Conservation (phyloP, 495 filamentous ascomycete genomes). For the Aspergillus leporis region DNA sequence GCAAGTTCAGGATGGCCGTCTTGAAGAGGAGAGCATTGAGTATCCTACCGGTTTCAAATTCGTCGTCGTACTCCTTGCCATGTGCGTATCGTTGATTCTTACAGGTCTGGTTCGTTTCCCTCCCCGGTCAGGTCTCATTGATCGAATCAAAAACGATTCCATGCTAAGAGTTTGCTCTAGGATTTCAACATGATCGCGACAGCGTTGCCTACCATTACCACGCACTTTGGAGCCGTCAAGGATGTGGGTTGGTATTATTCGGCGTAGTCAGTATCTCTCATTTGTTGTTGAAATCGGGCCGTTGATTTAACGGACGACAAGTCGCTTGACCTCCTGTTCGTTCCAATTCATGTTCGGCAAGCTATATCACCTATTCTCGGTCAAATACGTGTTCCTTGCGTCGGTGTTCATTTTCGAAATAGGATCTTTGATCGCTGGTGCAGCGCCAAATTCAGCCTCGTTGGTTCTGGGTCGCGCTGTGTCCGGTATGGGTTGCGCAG, state of each 20-base stretch:
- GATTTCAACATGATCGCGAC: constrained; percentile 32
- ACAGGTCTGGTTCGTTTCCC: not conserved
- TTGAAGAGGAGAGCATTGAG: not conserved
- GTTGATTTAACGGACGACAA: not conserved
- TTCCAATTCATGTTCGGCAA: constrained; percentile 38
- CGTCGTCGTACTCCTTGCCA: constrained; percentile 1
- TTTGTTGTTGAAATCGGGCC: not conserved
- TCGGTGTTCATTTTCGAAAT: constrained; percentile 26
- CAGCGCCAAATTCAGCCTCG: constrained; percentile 25
- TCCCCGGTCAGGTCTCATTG: not conserved
- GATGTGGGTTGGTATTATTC: constrained; percentile 34
- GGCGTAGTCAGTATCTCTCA: constrained; percentile 22
- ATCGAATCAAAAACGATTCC: not conserved
- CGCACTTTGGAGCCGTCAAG: constrained; percentile 27
- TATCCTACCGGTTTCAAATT: constrained; percentile 3
- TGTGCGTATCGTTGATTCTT: constrained; percentile 4
- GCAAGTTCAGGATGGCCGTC: not conserved
- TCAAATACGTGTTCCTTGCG: constrained; percentile 28
- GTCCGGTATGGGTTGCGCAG: constrained; percentile 28
- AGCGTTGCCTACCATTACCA: constrained; percentile 29
- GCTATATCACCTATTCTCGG: constrained; percentile 29
- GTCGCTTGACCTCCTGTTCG: constrained; percentile 18
- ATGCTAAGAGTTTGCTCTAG: not conserved
- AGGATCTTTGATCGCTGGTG: constrained; percentile 32
- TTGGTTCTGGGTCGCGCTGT: constrained; percentile 37